Percentiles rank a stretch among this genome's conserved stretches.
Evolutionary conservation across 192 early-diverging fungal species (phyloP).

Genomic region (Phycomyces nitens): DNA sequence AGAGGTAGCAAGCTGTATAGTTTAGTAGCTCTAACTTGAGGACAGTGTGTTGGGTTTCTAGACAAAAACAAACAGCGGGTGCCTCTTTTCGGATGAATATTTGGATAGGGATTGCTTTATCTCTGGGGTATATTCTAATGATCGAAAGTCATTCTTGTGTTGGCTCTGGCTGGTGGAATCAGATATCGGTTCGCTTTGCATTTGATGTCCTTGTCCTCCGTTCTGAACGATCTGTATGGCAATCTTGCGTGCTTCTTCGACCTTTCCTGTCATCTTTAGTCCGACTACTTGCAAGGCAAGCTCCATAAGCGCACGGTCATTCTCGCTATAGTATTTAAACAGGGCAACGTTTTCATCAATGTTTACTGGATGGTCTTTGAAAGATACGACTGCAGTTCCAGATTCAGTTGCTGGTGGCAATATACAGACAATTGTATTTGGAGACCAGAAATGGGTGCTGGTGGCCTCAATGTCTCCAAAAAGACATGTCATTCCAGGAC

Average conservation of each 20-base stretch:
- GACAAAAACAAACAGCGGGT: no score
- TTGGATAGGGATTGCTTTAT: no score
- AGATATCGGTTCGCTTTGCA: no score
- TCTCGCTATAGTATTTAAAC: conserved; percentile 49
- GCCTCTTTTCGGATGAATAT: no score
- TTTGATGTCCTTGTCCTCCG: not conserved
- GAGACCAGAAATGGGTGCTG: conserved; percentile 73
- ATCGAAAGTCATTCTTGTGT: no score
- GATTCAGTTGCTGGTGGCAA: conserved; percentile 71
- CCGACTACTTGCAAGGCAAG: conserved; percentile 86
- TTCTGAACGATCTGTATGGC: conserved; percentile 63
- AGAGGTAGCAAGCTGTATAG: no score
- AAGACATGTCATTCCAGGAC: conserved; percentile 57
- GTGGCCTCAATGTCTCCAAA: conserved; percentile 76
- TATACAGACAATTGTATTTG: conserved; percentile 76
- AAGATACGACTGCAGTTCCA: conserved; percentile 63
- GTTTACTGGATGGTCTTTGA: conserved; percentile 41
- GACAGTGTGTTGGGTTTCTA: no score
- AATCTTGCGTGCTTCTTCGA: conserved; percentile 72
- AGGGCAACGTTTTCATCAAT: conserved; percentile 31
- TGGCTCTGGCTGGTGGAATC: no score
- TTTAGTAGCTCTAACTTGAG: no score
- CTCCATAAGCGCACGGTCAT: conserved; percentile 85
- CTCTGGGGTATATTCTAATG: no score
- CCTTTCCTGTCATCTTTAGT: conserved; percentile 70